A percentile compares a stretch with the other conserved stretches of the same genome.
phyloP scores from a whole-genome alignment of 306 rosid genomes.

The Quercus cerris region DNA sequence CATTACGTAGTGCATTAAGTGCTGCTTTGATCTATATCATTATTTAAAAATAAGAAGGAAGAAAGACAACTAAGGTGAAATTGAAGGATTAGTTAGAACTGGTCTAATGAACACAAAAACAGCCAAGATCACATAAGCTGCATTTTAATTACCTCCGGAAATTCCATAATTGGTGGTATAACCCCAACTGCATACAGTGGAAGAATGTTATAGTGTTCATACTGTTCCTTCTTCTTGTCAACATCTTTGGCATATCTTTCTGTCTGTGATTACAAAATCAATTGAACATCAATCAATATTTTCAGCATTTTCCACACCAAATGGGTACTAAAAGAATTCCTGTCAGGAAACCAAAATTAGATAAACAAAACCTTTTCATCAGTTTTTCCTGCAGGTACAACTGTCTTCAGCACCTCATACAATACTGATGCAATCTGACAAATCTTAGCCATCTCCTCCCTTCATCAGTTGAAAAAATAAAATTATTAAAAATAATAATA shows the following conservation, averaged over 20 bases:
- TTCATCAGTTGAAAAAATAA: slow-evolving; percentile 34
- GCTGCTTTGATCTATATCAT: slow-evolving; percentile 72
- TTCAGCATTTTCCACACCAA: slow-evolving; percentile 11
- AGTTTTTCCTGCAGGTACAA: slow-evolving; percentile 33
- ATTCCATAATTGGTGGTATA: slow-evolving; percentile 85
- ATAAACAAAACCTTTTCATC: slow-evolving; percentile 53
- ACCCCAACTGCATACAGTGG: slow-evolving; percentile 82
- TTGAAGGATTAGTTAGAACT: background rate
- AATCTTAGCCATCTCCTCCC: slow-evolving; percentile 90
- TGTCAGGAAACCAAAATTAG: slow-evolving; percentile 16
- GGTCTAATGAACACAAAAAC: background rate
- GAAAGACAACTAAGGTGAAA: slow-evolving; percentile 2
- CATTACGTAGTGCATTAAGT: slow-evolving; percentile 54
- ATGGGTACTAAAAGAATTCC: slow-evolving; percentile 1
- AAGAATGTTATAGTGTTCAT: slow-evolving; percentile 80
- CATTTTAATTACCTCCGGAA: slow-evolving; percentile 65
- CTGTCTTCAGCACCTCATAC: slow-evolving; percentile 69
- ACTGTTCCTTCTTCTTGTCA: slow-evolving; percentile 54
- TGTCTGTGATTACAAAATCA: slow-evolving; percentile 47
- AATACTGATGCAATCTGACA: slow-evolving; percentile 77
- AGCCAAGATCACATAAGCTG: background rate
- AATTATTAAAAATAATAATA: slow-evolving; percentile 15
- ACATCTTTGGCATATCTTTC: slow-evolving; percentile 63
- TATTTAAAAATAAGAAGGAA: slow-evolving; percentile 15
- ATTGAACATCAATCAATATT: slow-evolving; percentile 6